Evolutionary conservation across 2,329 filamentous ascomycete genomes (phyloP).

Genomic region (Fusarium protoensiforme): DNA sequence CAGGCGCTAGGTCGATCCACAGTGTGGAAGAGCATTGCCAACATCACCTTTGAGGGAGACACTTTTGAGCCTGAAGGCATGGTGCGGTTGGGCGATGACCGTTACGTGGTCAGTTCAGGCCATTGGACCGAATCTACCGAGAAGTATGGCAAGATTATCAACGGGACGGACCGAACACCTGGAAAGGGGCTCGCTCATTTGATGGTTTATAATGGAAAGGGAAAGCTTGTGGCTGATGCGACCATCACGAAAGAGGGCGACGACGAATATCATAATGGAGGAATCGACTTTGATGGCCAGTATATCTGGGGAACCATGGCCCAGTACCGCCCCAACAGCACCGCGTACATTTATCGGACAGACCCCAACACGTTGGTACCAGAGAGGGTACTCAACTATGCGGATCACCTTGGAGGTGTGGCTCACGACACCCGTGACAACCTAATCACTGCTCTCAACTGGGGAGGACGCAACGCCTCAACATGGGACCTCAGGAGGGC

Average conservation of each 20-base stretch:
- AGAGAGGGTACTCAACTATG: conserved; percentile 48
- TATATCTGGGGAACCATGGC: conserved; percentile 59
- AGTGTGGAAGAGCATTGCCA: conserved; percentile 54
- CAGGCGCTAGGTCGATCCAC: conserved; percentile 52
- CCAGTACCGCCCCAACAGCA: conserved; percentile 60
- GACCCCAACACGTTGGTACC: conserved; percentile 51
- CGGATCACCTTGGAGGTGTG: conserved; percentile 59
- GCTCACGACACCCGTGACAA: conserved; percentile 53
- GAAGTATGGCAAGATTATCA: conserved; percentile 57
- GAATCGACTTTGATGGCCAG: conserved; percentile 60
- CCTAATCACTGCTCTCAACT: conserved; percentile 55
- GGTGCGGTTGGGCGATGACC: conserved; percentile 54
- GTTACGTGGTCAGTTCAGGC: conserved; percentile 57
- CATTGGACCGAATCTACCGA: conserved; percentile 55
- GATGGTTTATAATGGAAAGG: conserved; percentile 56
- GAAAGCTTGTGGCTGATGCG: conserved; percentile 56
- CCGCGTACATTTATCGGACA: conserved; percentile 54
- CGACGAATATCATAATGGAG: conserved; percentile 59
- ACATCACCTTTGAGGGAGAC: conserved; percentile 56
- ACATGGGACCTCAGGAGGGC: conserved; percentile 45
- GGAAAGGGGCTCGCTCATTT: conserved; percentile 58
- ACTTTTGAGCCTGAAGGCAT: conserved; percentile 62
- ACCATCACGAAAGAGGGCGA: conserved; percentile 52
- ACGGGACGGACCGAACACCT: conserved; percentile 61
- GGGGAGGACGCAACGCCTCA: conserved; percentile 57